Evolutionary conservation across 2,329 filamentous ascomycete species (phyloP).

Genomic region (Arthrobotrys iridis): DNA sequence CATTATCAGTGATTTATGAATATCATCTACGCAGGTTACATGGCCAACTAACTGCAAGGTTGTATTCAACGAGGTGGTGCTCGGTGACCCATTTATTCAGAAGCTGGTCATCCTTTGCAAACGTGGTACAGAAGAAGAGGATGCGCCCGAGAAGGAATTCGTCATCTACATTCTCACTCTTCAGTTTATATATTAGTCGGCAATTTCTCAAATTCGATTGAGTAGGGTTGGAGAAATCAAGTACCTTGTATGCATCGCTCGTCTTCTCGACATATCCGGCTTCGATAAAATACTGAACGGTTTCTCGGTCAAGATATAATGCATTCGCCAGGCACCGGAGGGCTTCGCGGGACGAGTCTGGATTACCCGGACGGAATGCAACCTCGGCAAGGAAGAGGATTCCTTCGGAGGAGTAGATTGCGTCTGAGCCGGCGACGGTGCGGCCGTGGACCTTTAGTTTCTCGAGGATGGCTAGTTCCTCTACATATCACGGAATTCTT

Average conservation of each 20-base stretch:
- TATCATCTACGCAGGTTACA: slow-evolving; percentile 21
- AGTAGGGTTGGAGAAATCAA: slow-evolving; percentile 19
- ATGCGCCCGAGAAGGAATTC: slow-evolving; percentile 86
- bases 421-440: slow-evolving; percentile 75
- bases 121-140: slow-evolving; percentile 82
- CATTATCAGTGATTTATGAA: background rate
- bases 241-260: slow-evolving; percentile 73
- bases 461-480: slow-evolving; percentile 64
- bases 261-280: slow-evolving; percentile 74
- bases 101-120: slow-evolving; percentile 71
- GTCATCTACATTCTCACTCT: slow-evolving; percentile 78
- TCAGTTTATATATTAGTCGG: background rate
- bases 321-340: slow-evolving; percentile 87
- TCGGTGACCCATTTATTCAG: slow-evolving; percentile 72
- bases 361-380: slow-evolving; percentile 68
- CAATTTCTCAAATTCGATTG: background rate
- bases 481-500: background rate
- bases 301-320: slow-evolving; percentile 74
- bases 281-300: slow-evolving; percentile 78
- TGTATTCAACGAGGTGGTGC: slow-evolving; percentile 73
- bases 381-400: slow-evolving; percentile 82
- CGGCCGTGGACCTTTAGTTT: slow-evolving; percentile 83
- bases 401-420: slow-evolving; percentile 82
- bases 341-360: slow-evolving; percentile 74
- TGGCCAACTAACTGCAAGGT: slow-evolving; percentile 65